Percentiles rank a stretch among this genome's conserved stretches.
These are phyloP conservation scores for Cantharellus anzutake DNA, from an alignment of 768 basidiomycete species.

Conservation along the genomic window DNA sequence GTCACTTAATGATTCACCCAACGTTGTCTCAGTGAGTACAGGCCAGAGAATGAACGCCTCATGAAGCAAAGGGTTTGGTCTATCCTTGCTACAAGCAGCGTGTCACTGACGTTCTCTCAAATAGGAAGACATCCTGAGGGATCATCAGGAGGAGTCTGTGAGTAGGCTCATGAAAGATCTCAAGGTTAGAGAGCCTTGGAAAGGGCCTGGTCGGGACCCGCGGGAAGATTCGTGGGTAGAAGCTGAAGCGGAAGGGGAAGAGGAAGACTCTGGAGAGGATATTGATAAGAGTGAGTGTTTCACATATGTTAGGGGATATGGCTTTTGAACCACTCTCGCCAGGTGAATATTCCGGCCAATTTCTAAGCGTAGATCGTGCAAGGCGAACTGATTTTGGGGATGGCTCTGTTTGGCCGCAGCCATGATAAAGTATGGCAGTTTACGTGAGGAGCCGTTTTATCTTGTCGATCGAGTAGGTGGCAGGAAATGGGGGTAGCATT, in stretches of 20 bases:
- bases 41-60: conserved; percentile 70
- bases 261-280: conserved; percentile 17
- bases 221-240: conserved; percentile 32
- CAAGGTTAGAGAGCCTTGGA: conserved; percentile 24
- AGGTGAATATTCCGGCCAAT: conserved; percentile 1
- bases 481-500: no score
- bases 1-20: not conserved
- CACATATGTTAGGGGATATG: not conserved
- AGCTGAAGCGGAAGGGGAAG: conserved; percentile 36
- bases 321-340: not conserved
- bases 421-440: no score
- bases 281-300: conserved; percentile 4
- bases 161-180: conserved; percentile 64
- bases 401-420: no score
- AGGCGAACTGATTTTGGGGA: not conserved
- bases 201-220: conserved; percentile 28
- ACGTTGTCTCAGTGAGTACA: conserved; percentile 47
- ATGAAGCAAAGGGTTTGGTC: conserved; percentile 16
- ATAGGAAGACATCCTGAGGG: conserved; percentile 43
- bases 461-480: no score
- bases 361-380: not conserved
- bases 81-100: not conserved
- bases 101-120: conserved; percentile 20
- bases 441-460: no score
- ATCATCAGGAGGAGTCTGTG: conserved; percentile 58